Conservation (phyloP, 257 asterid species). For the Galeopsis tetrahit region DNA sequence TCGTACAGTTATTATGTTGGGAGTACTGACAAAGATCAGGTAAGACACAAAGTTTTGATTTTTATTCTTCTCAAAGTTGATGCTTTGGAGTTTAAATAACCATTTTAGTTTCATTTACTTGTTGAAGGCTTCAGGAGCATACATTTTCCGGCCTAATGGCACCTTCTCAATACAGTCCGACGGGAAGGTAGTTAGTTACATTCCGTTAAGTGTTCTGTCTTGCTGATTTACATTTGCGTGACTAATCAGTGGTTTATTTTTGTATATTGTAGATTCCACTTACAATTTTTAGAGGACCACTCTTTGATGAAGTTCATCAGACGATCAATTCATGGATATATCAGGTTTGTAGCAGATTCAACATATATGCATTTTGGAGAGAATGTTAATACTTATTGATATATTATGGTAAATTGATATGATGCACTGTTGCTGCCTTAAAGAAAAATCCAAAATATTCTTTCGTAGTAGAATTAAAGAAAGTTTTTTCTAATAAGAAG, state of each 20-base stretch:
- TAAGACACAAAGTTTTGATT: constrained; percentile 31
- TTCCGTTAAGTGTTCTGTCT: background rate
- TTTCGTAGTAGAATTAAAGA: constrained; percentile 62
- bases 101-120: constrained; percentile 27
- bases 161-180: constrained; percentile 50
- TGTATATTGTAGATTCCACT: constrained; percentile 51
- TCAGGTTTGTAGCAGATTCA: constrained; percentile 61
- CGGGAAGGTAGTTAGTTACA: constrained; percentile 51
- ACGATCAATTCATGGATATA: constrained; percentile 77
- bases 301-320: constrained; percentile 94
- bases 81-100: constrained; percentile 19
- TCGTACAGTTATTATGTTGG: constrained; percentile 83
- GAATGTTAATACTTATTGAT: background rate
- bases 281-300: constrained; percentile 73
- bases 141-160: constrained; percentile 88
- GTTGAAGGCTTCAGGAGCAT: constrained; percentile 92
- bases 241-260: constrained; percentile 28
- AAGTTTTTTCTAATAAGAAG: constrained; percentile 69
- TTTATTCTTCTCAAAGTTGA: constrained; percentile 18
- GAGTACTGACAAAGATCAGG: constrained; percentile 62
- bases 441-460: no score
- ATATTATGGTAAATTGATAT: no score
- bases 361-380: constrained; percentile 9
- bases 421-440: no score
- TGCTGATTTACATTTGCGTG: constrained; percentile 11